Percentiles rank a stretch among this genome's conserved stretches.
These are phyloP conservation scores for Russula sp. DNA, from an alignment of 768 basidiomycete species.

Conservation along the genomic window DNA sequence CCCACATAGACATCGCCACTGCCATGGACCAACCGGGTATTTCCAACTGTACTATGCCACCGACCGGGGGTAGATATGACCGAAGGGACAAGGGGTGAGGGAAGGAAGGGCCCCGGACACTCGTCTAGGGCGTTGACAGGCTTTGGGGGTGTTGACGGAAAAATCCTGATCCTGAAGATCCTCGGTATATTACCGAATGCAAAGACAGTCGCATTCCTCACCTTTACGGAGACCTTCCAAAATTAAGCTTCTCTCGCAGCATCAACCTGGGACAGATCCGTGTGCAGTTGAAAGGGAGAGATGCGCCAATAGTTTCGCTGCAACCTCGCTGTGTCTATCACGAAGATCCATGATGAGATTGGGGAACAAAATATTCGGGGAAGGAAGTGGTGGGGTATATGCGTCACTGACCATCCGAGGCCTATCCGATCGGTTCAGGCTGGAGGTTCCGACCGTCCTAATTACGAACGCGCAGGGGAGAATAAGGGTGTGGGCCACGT, in stretches of 20 bases:
- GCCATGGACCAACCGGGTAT: conserved; percentile 1
- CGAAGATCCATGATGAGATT: conserved; percentile 22
- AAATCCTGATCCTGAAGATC: conserved; percentile 15
- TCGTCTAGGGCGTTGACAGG: conserved; percentile 3
- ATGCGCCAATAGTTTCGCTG: background rate
- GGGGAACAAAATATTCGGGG: conserved; percentile 18
- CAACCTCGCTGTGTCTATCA: background rate
- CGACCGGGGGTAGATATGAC: conserved; percentile 15
- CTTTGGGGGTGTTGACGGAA: conserved; percentile 1
- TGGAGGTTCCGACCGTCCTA: background rate
- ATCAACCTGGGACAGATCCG: background rate
- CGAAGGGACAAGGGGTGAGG: conserved; percentile 5
- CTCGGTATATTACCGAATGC: conserved; percentile 16
- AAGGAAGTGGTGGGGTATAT: background rate
- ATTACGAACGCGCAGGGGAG: background rate
- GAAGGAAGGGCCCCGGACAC: conserved; percentile 22
- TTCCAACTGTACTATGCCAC: background rate
- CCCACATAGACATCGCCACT: conserved; percentile 13
- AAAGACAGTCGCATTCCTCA: background rate
- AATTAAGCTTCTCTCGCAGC: background rate
- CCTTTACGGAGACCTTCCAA: background rate
- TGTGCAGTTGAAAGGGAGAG: background rate
- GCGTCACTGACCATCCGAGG: conserved; percentile 6
- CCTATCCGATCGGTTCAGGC: conserved; percentile 7
- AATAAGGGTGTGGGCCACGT: background rate